Percentiles rank a stretch among this genome's conserved stretches.
Conservation (phyloP, 192 early-diverging fungal species). For the Gonapodya sp. region DNA sequence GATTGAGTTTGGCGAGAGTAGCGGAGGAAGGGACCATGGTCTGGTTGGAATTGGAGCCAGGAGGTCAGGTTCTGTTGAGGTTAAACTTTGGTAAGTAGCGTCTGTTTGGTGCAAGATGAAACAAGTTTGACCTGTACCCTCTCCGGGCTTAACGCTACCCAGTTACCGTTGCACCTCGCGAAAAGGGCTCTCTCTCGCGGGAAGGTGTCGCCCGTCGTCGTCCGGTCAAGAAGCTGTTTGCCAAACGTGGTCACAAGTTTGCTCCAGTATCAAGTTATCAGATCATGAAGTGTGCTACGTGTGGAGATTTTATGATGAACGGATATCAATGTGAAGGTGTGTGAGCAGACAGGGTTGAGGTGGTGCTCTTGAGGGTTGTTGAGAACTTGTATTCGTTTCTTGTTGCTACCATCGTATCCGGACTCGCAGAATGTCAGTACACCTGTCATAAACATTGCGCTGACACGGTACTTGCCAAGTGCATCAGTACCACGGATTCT, state of each 20-base stretch:
- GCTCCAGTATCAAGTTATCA: slow-evolving; percentile 82
- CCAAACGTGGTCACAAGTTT: slow-evolving; percentile 92
- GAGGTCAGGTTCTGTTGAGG: slow-evolving; percentile 77
- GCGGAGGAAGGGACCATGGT: slow-evolving; percentile 54
- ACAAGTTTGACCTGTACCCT: neutral
- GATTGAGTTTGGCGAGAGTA: slow-evolving; percentile 9
- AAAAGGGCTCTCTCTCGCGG: neutral
- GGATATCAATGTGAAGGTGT: slow-evolving; percentile 81
- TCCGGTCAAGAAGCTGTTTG: slow-evolving; percentile 75
- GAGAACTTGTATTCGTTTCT: neutral
- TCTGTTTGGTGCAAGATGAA: neutral
- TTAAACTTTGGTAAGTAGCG: slow-evolving; percentile 65
- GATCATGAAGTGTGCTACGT: slow-evolving; percentile 96
- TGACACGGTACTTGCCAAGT: slow-evolving; percentile 74
- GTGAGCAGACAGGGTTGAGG: slow-evolving; percentile 30
- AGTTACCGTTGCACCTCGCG: neutral
- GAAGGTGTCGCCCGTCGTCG: slow-evolving; percentile 24
- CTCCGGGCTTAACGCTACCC: neutral
- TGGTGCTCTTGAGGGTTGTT: neutral
- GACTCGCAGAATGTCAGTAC: slow-evolving; percentile 87
- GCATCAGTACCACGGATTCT: slow-evolving; percentile 59
- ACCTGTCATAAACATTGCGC: slow-evolving; percentile 90
- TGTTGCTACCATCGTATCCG: slow-evolving; percentile 11
- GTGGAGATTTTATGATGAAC: slow-evolving; percentile 87
- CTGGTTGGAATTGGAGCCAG: slow-evolving; percentile 91